Evolutionary conservation across 805 yeast genomes (phyloP).

Genomic region (Cyberlindnera saturnus): DNA sequence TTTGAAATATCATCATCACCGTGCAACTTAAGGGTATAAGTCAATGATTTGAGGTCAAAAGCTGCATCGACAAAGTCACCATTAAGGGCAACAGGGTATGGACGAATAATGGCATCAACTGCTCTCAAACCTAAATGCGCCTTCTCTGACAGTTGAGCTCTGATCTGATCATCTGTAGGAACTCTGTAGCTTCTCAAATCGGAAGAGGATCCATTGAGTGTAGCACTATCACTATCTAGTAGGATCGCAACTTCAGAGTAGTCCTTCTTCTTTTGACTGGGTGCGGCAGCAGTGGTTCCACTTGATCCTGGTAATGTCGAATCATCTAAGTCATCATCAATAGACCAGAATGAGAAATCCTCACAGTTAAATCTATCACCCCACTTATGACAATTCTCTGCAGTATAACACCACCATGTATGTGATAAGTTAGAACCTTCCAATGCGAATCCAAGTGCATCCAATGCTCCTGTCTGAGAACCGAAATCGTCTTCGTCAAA

Average conservation of each 20-base stretch:
- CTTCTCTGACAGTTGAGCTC: neutral
- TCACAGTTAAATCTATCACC: conserved; percentile 95
- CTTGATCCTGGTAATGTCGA: conserved; percentile 4
- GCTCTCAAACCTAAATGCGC: conserved; percentile 59
- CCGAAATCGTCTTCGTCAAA: conserved; percentile 59
- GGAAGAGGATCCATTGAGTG: conserved; percentile 1
- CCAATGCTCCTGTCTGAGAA: conserved; percentile 77
- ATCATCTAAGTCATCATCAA: conserved; percentile 40
- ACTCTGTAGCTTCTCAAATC: neutral
- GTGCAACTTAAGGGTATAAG: conserved; percentile 43
- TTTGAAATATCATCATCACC: conserved; percentile 20
- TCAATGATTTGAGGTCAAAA: conserved; percentile 48
- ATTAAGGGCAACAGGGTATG: conserved; percentile 58
- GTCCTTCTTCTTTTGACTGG: neutral
- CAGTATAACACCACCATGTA: conserved; percentile 82
- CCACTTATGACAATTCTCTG: conserved; percentile 68
- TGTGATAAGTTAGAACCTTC: conserved; percentile 69
- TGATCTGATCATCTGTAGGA: neutral
- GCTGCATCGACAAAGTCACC: conserved; percentile 53
- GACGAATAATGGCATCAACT: conserved; percentile 67
- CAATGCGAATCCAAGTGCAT: conserved; percentile 72
- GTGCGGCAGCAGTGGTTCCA: neutral
- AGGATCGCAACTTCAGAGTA: neutral
- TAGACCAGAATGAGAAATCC: conserved; percentile 83
- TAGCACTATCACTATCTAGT: neutral